Base-by-base conservation (phyloP, 345 rosid species). In the Rhizophora mangle region DNA sequence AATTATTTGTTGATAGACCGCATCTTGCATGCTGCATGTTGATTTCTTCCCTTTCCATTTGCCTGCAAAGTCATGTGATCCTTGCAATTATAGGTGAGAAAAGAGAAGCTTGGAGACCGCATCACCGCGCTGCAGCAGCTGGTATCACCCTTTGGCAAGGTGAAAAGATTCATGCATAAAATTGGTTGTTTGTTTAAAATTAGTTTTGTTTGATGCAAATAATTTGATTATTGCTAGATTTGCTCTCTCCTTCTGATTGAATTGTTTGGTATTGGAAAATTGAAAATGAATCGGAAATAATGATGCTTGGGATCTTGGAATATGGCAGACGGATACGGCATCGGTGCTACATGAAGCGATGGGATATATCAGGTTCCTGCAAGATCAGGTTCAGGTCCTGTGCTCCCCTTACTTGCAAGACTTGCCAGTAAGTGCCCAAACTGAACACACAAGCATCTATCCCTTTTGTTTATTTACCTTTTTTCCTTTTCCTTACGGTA, bases 71-170 rank as follows among this genome's bases (percentile, higher is more conserved):
- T 51, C 68, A 29, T 30, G 49, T 57, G 9, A 4, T 39, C 74
- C 30, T 22, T 5, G 1, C 15, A 32, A 3, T 6, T 53, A 30
- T 65, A 88, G 92, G 83, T 68, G 34, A 86, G 83, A 74, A 91
- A 84, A 69, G 91, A 83, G 85, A 89, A 78, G 78, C 71, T 91
- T 9, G 99, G 99, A 47, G 96, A 94, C 68, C 74, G 96, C 81
- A 84, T 94, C 62, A 65, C 88, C 43, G 78, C 89, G 22, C 79
- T 94, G 81, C 97, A 89, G 82, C 96, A 87, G 71, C 82, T 91
- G 65, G 97, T 94, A 31, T 94, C 97, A 56, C 99, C 97, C 18
- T 89, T 82, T 76, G 98, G 96, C 82, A 91, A 94, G 95, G 98
- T 91, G 16, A 54, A 10, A 59, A 37, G 30, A 3, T 43, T 13